Percentiles rank a stretch among this genome's conserved stretches.
phyloP scores from a whole-genome alignment of 805 yeast genomes.

The Candida hungchunana region DNA sequence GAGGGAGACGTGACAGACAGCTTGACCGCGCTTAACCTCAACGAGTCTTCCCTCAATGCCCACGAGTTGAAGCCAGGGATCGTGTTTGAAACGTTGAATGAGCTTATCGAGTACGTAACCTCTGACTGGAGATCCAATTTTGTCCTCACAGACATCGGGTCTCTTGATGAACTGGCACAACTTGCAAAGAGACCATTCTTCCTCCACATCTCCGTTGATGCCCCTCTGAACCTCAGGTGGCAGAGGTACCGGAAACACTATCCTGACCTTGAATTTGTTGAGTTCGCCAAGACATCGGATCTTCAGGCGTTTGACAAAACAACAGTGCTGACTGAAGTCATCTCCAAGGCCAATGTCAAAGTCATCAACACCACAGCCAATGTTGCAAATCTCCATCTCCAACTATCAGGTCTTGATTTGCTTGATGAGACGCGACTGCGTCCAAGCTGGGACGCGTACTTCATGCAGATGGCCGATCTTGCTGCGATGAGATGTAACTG shows the following conservation, averaged over 20 bases:
- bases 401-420: slow-evolving; percentile 39
- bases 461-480: slow-evolving; percentile 87
- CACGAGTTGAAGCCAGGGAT: slow-evolving; percentile 21
- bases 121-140: slow-evolving; percentile 57
- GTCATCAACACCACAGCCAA: slow-evolving; percentile 47
- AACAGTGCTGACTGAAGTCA: slow-evolving; percentile 35
- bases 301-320: slow-evolving; percentile 25
- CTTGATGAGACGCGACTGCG: slow-evolving; percentile 58
- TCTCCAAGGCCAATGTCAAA: slow-evolving; percentile 49
- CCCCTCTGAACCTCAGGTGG: slow-evolving; percentile 53
- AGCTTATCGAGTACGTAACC: slow-evolving; percentile 59
- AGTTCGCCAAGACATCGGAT: slow-evolving; percentile 40
- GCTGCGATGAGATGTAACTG: slow-evolving; percentile 93
- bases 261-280: slow-evolving; percentile 20
- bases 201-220: slow-evolving; percentile 72
- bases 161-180: slow-evolving; percentile 38
- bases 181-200: slow-evolving; percentile 76
- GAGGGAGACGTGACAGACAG: slow-evolving; percentile 1
- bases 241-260: slow-evolving; percentile 26
- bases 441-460: slow-evolving; percentile 95
- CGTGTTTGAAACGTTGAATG: slow-evolving; percentile 37
- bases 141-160: slow-evolving; percentile 51
- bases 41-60: slow-evolving; percentile 11
- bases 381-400: slow-evolving; percentile 33
- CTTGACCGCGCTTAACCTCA: slow-evolving; percentile 17